Percentiles rank a stretch among this genome's conserved stretches.
Evolutionary conservation across 257 asterid species (phyloP).

Genomic region (Solanum piurae): DNA sequence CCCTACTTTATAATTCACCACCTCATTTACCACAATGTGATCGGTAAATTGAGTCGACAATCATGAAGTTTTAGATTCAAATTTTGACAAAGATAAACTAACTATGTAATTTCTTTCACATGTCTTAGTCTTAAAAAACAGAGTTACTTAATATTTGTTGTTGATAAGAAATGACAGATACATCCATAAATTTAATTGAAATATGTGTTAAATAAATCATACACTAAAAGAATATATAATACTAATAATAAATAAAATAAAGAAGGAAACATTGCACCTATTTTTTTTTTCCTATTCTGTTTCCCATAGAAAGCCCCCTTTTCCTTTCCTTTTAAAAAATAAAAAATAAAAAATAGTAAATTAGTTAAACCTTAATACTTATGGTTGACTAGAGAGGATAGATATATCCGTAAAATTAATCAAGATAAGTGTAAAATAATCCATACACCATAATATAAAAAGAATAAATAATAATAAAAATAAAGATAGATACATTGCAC

Average conservation of each 20-base stretch:
- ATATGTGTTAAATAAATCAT: background rate
- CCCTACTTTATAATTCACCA: no score
- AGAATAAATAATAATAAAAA: background rate
- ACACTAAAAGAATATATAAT: background rate
- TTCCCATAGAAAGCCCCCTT: no score
- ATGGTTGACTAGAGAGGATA: background rate
- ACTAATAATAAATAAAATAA: no score
- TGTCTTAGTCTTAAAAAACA: no score
- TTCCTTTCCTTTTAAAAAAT: no score
- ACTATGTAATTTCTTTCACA: no score
- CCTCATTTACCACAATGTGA: background rate
- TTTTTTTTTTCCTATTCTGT: background rate
- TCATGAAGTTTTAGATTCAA: background rate
- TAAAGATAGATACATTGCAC: background rate
- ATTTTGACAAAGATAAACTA: no score
- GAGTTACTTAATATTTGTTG: no score
- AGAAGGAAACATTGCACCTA: background rate
- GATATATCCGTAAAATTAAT: no score
- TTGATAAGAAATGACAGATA: background rate
- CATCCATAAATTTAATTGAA: no score
- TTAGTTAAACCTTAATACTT: background rate
- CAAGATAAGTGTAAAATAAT: no score
- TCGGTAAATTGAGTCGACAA: background rate
- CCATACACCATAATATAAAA: background rate
- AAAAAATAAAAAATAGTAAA: background rate